Conservation (phyloP, 345 rosid species). For the Eucalyptus pumila region DNA sequence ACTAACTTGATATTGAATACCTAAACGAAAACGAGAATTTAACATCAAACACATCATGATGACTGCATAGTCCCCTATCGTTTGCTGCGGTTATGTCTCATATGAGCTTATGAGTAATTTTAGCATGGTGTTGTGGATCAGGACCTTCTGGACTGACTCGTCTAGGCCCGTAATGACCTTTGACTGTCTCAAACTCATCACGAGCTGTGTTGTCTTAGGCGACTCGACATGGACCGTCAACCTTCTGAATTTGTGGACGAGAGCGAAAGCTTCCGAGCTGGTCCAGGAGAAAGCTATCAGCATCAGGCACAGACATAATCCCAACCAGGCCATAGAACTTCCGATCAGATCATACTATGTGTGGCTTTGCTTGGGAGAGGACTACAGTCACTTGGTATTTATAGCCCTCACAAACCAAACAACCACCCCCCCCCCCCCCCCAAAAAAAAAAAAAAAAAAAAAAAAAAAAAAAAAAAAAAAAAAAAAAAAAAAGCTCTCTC, state of each 20-base stretch:
- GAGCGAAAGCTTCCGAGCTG: background rate
- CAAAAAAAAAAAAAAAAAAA: no score
- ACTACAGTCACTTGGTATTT: background rate
- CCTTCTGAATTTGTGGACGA: no score
- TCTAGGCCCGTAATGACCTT: background rate
- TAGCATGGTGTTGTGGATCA: background rate
- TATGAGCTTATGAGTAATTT: background rate
- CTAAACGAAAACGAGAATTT: background rate
- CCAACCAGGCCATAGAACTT: background rate
- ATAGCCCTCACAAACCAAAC: background rate
- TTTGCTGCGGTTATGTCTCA: background rate
- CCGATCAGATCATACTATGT: background rate
- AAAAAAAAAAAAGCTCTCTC: no score
- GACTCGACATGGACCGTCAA: background rate
- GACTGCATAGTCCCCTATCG: background rate
- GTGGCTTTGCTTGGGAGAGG: background rate
- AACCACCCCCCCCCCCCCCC: rapidly evolving
- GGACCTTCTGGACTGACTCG: background rate
- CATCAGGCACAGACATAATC: background rate
- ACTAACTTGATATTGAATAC: background rate
- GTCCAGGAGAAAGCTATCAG: background rate
- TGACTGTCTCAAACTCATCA: background rate
- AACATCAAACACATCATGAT: background rate
- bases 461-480: no score
- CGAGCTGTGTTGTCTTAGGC: no score